Evolutionary conservation across 1,284 basidiomycete genomes (phyloP).

Genomic region (Marasmius sp.): DNA sequence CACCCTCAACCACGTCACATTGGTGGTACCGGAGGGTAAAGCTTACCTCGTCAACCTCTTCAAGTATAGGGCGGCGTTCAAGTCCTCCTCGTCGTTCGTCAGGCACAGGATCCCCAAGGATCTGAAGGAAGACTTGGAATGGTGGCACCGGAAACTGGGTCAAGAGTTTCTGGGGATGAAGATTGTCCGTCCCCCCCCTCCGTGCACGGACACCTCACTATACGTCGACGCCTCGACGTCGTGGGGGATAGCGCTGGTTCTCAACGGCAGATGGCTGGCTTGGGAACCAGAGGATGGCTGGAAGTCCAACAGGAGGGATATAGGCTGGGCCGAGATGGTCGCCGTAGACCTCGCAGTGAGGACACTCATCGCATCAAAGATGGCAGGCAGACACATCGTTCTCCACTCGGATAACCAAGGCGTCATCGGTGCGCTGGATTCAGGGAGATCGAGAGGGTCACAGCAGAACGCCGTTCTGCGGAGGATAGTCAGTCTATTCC

Average conservation of each 20-base stretch:
- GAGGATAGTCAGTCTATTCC: conserved; percentile 22
- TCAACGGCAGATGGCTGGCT: conserved; percentile 21
- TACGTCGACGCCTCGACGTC: conserved; percentile 28
- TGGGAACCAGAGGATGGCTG: conserved; percentile 24
- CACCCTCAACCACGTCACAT: conserved; percentile 18
- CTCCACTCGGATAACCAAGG: conserved; percentile 32
- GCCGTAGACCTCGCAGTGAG: conserved; percentile 26
- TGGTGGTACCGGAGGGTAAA: conserved; percentile 2
- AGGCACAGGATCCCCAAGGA: conserved; percentile 7
- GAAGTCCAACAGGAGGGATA: conserved; percentile 24
- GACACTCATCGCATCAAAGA: conserved; percentile 1
- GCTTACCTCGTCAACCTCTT: conserved; percentile 8
- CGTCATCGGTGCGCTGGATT: conserved; percentile 27
- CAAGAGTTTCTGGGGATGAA: conserved; percentile 9
- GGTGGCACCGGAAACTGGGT: conserved; percentile 6
- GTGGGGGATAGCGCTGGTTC: conserved; percentile 23
- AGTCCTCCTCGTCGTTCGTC: neutral
- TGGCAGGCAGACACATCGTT: conserved; percentile 15
- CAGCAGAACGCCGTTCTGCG: conserved; percentile 26
- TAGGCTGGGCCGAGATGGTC: conserved; percentile 35
- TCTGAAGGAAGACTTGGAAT: conserved; percentile 13
- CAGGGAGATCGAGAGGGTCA: conserved; percentile 21
- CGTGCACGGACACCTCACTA: conserved; percentile 5
- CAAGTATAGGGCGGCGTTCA: conserved; percentile 9
- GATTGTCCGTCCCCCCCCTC: conserved; percentile 4